These are phyloP conservation scores for Bisporella sp. DNA, from an alignment of 2,329 filamentous ascomycete genomes.

Conservation along the genomic window DNA sequence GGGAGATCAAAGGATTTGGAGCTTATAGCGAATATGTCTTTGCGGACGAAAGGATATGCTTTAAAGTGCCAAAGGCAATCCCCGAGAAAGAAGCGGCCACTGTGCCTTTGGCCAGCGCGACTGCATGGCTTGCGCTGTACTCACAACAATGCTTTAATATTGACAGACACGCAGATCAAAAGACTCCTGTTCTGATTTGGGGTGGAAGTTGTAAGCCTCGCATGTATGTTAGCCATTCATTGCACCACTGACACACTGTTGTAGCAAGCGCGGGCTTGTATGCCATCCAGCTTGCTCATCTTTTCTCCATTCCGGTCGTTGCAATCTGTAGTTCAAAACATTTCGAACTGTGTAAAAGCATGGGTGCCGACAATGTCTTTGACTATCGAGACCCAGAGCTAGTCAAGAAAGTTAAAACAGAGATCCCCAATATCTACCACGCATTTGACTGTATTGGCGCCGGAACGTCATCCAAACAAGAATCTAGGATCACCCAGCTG, in stretches of 20 bases:
- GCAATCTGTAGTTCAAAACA: constrained; percentile 30
- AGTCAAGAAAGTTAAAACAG: constrained; percentile 28
- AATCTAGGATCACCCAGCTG: constrained; percentile 25
- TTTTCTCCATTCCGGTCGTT: constrained; percentile 28
- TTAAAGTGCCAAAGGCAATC: constrained; percentile 27
- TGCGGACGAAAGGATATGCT: constrained; percentile 35
- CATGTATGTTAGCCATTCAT: too few relatives aligned
- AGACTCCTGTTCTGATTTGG: constrained; percentile 33
- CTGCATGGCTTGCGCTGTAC: constrained; percentile 34
- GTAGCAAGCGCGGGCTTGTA: constrained; percentile 30
- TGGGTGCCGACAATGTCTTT: constrained; percentile 31
- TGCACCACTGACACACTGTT: not conserved
- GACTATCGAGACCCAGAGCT: constrained; percentile 34
- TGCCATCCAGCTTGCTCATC: constrained; percentile 29
- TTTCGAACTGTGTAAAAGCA: constrained; percentile 25
- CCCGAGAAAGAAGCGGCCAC: constrained; percentile 28
- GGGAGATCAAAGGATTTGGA: constrained; percentile 20
- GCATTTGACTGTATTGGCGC: constrained; percentile 38
- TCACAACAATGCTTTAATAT: constrained; percentile 32
- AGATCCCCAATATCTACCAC: constrained; percentile 27
- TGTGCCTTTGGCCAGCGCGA: constrained; percentile 32
- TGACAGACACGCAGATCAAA: constrained; percentile 9
- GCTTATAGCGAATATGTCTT: constrained; percentile 34
- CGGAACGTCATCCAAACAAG: constrained; percentile 26
- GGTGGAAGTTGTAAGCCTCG: constrained; percentile 34